Conservation (phyloP, 2,329 filamentous ascomycete species). For the Ilyonectria sp. region DNA sequence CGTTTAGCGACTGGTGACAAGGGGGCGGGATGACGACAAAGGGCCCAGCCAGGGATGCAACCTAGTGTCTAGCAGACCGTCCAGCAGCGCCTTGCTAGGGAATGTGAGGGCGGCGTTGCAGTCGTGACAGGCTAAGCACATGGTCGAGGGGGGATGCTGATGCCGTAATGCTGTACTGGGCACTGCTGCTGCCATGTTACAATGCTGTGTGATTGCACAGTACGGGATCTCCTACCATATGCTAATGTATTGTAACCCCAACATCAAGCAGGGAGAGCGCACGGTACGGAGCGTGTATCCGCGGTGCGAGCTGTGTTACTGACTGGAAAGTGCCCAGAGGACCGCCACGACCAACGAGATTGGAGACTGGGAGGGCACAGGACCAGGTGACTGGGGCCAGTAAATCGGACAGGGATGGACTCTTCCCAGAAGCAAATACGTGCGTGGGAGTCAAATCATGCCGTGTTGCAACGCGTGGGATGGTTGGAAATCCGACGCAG, state of each 20-base stretch:
- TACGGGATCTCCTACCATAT: background rate
- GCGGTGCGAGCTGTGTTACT: conserved; percentile 23
- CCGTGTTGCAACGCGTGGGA: background rate
- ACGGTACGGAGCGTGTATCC: background rate
- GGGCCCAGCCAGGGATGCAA: conserved; percentile 10
- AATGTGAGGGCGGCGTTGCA: conserved; percentile 14
- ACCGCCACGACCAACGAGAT: conserved; percentile 11
- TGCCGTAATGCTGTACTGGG: background rate
- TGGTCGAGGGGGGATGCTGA: background rate
- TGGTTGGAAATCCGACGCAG: conserved; percentile 8
- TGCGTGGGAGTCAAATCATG: conserved; percentile 23
- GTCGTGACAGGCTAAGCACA: background rate
- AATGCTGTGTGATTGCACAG: background rate
- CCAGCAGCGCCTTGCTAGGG: conserved; percentile 9
- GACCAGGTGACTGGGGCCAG: conserved; percentile 12
- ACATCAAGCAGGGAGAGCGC: background rate
- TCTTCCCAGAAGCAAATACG: conserved; percentile 3
- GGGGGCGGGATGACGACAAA: conserved; percentile 27
- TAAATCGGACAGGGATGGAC: conserved; percentile 15
- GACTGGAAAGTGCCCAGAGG: background rate
- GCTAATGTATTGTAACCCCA: conserved; percentile 7
- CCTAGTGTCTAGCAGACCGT: background rate
- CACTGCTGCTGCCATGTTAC: background rate
- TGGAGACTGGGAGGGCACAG: conserved; percentile 20
- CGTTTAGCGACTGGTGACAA: conserved; percentile 8